Evolutionary conservation across 106 monocot species (phyloP), one percentile per base, ranked within the genome.

Genomic region (Platanthera guangdongensis): DNA sequence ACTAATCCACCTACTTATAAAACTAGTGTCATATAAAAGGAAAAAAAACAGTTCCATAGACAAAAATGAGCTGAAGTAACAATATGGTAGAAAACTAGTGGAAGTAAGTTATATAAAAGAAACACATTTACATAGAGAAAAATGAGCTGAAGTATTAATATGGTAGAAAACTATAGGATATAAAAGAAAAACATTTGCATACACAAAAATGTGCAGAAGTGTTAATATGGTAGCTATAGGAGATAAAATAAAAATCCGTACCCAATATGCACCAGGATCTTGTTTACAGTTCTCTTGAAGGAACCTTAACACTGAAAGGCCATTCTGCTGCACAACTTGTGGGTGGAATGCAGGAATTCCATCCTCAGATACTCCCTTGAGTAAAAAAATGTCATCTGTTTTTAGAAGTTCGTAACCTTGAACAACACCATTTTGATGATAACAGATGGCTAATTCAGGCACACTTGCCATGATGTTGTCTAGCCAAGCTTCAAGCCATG

Each of bases 401-500:
- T 97, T 97, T 47, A 97, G 13, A 75, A 97, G 89, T 59, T 97
- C 97, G 79, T 97, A 97, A 14, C 97, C 97, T 89, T 97, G 97
- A 74, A 97, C 97, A 62, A 97, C 97, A 76, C 97, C 97, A 85
- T 97, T 92, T 77, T 77, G 59, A 73, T 97, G 97, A 71, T 97
- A 97, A 73, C 97, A 97, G 52, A 97, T 91, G 8, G 97, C 97
- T 69, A 97, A 80, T 70, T 97, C 97, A 9, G 97, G 97, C 80
- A 90, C 94, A 79, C 89, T 93, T 39, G 97, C 94, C 97, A 97
- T 97, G 49, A 94, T 79, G 82, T 97, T 97, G 76, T 97, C 97
- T 73, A 97, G 89, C 97, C 97, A 97, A n/a, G 97, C 97, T 86
- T 97, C 97, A 70, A 97, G 91, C 97, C 97, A 97, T 12, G 86